phyloP scores from a whole-genome alignment of 805 yeast species.

The Dipodascus albidus region DNA sequence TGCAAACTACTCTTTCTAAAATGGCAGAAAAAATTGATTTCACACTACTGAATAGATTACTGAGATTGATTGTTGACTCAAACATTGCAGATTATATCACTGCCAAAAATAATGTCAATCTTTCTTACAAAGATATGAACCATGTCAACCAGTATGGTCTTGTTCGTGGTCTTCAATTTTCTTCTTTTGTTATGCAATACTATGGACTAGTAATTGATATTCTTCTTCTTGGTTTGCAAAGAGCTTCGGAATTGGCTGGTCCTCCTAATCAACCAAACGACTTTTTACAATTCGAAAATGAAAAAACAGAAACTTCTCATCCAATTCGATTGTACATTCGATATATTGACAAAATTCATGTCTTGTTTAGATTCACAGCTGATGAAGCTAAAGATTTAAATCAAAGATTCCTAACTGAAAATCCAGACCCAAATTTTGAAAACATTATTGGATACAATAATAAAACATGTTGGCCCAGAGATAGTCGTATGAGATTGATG shows the following conservation, averaged over 20 bases:
- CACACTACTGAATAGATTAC: slow-evolving; percentile 69
- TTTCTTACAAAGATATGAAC: slow-evolving; percentile 89
- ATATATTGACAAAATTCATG: slow-evolving; percentile 70
- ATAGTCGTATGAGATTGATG: slow-evolving; percentile 80
- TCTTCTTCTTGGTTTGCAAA: slow-evolving; percentile 68
- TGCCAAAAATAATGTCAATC: slow-evolving; percentile 72
- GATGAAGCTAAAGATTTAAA: slow-evolving; percentile 67
- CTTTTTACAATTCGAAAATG: slow-evolving; percentile 59
- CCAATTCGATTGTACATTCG: slow-evolving; percentile 78
- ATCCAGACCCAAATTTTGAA: slow-evolving; percentile 89
- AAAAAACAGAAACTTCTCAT: slow-evolving; percentile 46
- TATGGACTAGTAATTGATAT: slow-evolving; percentile 82
- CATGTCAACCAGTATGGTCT: slow-evolving; percentile 85
- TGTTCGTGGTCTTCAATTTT: slow-evolving; percentile 78
- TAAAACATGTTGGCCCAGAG: slow-evolving; percentile 91
- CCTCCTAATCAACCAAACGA: slow-evolving; percentile 57
- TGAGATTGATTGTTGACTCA: slow-evolving; percentile 75
- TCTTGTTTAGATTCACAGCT: slow-evolving; percentile 63
- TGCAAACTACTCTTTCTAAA: slow-evolving; percentile 64
- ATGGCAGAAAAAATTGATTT: slow-evolving; percentile 81
- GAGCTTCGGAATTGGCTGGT: slow-evolving; percentile 85
- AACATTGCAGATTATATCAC: slow-evolving; percentile 89
- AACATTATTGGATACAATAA: slow-evolving; percentile 78
- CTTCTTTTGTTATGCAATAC: slow-evolving; percentile 81
- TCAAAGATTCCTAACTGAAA: slow-evolving; percentile 65